These are phyloP conservation scores for Hortiboletus flavorubellus DNA, from an alignment of 768 basidiomycete species.

Conservation along the genomic window DNA sequence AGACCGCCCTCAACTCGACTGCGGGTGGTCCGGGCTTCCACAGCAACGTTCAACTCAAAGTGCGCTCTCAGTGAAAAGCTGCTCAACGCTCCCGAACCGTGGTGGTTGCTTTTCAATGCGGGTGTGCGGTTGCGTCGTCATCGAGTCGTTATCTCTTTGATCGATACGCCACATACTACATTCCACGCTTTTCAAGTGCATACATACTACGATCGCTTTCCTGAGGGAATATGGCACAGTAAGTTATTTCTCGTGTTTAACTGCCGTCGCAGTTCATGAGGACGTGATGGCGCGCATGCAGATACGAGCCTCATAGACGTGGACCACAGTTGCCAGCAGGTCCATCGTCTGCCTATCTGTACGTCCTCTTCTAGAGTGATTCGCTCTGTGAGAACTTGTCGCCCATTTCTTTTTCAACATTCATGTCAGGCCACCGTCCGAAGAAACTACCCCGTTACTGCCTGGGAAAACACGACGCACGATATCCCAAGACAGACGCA, in stretches of 20 bases:
- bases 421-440: background rate
- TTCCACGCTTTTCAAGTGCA: background rate
- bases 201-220: too few species aligned
- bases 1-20: constrained; percentile 1
- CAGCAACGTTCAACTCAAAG: background rate
- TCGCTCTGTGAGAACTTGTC: background rate
- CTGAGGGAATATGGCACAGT: background rate
- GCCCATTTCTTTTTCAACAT: too few species aligned
- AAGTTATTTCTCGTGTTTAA: background rate
- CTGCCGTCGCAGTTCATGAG: background rate
- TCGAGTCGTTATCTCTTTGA: background rate
- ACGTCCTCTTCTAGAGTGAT: background rate
- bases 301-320: too few species aligned
- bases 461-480: background rate
- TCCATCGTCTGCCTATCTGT: background rate
- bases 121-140: background rate
- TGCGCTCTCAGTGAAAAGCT: constrained; percentile 2
- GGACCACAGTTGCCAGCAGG: background rate
- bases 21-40: background rate
- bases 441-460: constrained; percentile 9
- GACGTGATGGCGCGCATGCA: background rate
- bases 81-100: background rate
- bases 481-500: background rate
- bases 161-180: background rate
- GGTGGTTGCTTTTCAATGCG: constrained; percentile 5